These are phyloP conservation scores for Furcasterigmium sp. DNA, from an alignment of 2,329 filamentous ascomycete genomes.

Conservation along the genomic window DNA sequence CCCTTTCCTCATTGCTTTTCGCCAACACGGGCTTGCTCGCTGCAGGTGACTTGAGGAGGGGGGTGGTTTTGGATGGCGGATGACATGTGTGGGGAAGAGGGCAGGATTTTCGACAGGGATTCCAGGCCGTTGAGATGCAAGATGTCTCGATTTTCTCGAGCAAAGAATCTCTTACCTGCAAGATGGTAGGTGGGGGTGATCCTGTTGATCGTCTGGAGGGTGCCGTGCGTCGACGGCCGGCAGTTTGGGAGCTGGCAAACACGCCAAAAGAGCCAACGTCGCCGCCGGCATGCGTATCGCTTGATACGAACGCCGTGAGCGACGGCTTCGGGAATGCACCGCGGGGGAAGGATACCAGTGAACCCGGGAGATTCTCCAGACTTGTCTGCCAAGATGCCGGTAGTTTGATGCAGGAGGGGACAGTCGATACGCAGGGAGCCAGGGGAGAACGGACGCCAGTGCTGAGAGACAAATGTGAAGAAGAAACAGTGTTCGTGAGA, in stretches of 20 bases:
- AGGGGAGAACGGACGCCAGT: neutral
- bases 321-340: too few relatives aligned
- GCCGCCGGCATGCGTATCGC: too few relatives aligned
- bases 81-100: constrained; percentile 13
- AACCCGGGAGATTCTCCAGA: too few relatives aligned
- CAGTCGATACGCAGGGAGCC: neutral
- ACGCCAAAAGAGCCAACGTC: too few relatives aligned
- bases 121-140: constrained; percentile 12
- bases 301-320: too few relatives aligned
- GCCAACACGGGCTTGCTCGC: constrained; percentile 6
- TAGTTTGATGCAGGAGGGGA: neutral
- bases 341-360: too few relatives aligned
- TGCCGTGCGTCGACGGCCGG: too few relatives aligned
- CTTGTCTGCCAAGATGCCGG: neutral
- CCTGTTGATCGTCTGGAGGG: too few relatives aligned
- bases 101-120: constrained; percentile 10
- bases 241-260: too few relatives aligned
- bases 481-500: too few relatives aligned
- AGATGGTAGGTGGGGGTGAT: too few relatives aligned
- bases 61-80: constrained; percentile 5
- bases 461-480: neutral
- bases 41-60: constrained; percentile 8
- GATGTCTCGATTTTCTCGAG: constrained; percentile 2
- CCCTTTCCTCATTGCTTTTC: constrained; percentile 12
- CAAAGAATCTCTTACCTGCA: too few relatives aligned